These are phyloP conservation scores for Diospyros lotus DNA, from an alignment of 148 eudicot genomes.

Conservation along the genomic window DNA sequence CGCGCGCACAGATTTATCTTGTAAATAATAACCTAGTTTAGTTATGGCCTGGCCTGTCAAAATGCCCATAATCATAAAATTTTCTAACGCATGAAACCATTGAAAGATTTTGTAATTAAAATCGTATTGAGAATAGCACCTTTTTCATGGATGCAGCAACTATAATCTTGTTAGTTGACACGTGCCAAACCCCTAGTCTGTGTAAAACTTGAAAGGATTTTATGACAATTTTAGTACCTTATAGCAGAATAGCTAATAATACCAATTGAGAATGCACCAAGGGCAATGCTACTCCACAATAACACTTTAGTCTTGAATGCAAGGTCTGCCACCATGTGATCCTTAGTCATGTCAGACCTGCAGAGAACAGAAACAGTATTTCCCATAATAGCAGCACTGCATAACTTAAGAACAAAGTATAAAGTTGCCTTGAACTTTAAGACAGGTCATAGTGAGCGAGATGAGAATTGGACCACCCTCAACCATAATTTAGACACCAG, in stretches of 20 bases:
- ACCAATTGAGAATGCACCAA: slow-evolving; percentile 67
- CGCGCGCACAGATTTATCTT: too few relatives aligned
- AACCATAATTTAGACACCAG: slow-evolving; percentile 6
- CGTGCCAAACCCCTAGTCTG: too few relatives aligned
- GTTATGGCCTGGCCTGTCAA: too few relatives aligned
- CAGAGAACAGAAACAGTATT: slow-evolving; percentile 7
- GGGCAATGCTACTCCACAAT: slow-evolving; percentile 61
- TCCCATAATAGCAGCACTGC: slow-evolving; percentile 1
- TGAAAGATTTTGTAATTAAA: too few relatives aligned
- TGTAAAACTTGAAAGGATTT: too few relatives aligned
- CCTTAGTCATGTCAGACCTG: slow-evolving; percentile 76
- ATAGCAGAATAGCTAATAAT: slow-evolving; percentile 59
- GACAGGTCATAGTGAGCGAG: neutral
- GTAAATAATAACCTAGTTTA: too few relatives aligned
- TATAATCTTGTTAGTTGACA: too few relatives aligned
- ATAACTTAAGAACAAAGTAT: neutral
- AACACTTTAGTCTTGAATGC: slow-evolving; percentile 49
- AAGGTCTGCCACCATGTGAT: slow-evolving; percentile 66
- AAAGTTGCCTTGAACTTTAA: neutral
- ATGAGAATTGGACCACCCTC: too few relatives aligned
- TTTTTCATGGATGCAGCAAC: too few relatives aligned
- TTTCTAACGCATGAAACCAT: too few relatives aligned
- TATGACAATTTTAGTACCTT: slow-evolving; percentile 34
- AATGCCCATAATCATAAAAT: too few relatives aligned
- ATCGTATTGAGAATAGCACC: too few relatives aligned